phyloP scores from a whole-genome alignment of 495 filamentous ascomycete genomes.

The Tetracladium setigerum region DNA sequence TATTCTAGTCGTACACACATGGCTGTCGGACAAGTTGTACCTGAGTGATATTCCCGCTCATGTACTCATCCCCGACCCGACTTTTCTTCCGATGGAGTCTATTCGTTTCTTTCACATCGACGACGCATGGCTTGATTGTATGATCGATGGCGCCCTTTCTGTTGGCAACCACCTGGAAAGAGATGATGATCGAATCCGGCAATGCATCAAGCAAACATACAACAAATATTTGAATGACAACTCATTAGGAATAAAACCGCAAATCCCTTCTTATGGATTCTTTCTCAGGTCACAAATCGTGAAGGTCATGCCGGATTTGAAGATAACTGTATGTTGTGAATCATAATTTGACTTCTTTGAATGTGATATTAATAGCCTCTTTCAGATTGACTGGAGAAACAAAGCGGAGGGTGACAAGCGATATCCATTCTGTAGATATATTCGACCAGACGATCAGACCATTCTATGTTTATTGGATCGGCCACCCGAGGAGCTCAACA shows the following conservation, averaged over 20 bases:
- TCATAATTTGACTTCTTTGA: too few species aligned
- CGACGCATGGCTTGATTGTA: conserved; percentile 31
- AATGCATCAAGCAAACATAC: conserved; percentile 25
- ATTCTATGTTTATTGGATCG: conserved; percentile 3
- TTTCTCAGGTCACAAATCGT: neutral
- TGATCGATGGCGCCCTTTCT: conserved; percentile 41
- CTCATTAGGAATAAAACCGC: neutral
- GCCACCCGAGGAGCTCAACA: neutral
- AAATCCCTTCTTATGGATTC: conserved; percentile 4
- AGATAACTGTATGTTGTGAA: neutral
- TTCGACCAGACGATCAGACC: neutral
- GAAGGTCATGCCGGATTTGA: conserved; percentile 3
- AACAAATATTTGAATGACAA: conserved; percentile 20
- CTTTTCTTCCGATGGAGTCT: conserved; percentile 29
- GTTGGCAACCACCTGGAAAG: conserved; percentile 32
- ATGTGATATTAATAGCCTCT: neutral
- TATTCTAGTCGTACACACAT: conserved; percentile 22
- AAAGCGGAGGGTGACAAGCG: neutral
- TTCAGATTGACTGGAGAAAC: neutral
- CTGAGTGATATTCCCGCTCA: conserved; percentile 27
- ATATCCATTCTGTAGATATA: neutral
- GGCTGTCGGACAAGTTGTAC: conserved; percentile 30
- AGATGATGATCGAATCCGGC: conserved; percentile 21
- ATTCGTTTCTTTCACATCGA: conserved; percentile 44
- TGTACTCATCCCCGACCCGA: conserved; percentile 33